These are phyloP conservation scores for Avena atlantica DNA, from an alignment of 176 grass and related monocot genomes.

Conservation along the genomic window DNA sequence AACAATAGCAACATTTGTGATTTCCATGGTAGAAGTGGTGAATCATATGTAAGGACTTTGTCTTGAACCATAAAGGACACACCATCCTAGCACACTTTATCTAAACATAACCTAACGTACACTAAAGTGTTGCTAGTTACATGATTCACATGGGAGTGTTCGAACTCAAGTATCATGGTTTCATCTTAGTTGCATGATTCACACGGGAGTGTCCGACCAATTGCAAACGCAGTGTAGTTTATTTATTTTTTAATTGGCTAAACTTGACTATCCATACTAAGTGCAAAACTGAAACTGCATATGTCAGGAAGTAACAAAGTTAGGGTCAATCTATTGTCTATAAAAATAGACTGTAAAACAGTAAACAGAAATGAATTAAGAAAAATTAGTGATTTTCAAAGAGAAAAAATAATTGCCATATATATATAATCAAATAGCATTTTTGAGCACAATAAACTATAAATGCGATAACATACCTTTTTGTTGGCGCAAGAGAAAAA, in stretches of 20 bases:
- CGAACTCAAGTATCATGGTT: too few relatives aligned
- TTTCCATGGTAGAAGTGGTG: neutral
- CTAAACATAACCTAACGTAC: neutral
- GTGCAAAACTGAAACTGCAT: neutral
- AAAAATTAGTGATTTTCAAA: neutral
- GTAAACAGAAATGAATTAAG: neutral
- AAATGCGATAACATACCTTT: neutral
- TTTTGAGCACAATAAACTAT: neutral
- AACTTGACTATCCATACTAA: neutral
- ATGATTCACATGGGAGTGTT: too few relatives aligned
- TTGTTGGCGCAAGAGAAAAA: neutral
- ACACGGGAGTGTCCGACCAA: neutral
- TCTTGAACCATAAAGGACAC: neutral
- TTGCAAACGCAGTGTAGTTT: neutral
- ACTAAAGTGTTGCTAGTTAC: neutral
- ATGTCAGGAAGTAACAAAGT: neutral
- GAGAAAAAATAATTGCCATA: neutral
- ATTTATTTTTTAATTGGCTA: neutral
- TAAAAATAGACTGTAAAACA: neutral
- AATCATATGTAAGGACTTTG: neutral
- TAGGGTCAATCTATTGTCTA: neutral
- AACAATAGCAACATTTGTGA: neutral
- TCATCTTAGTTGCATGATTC: neutral
- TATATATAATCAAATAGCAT: neutral
- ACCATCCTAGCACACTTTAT: too few relatives aligned